Evolutionary conservation across 768 basidiomycete genomes (phyloP).

Genomic region (Cystofilobasidium bisporidii): DNA sequence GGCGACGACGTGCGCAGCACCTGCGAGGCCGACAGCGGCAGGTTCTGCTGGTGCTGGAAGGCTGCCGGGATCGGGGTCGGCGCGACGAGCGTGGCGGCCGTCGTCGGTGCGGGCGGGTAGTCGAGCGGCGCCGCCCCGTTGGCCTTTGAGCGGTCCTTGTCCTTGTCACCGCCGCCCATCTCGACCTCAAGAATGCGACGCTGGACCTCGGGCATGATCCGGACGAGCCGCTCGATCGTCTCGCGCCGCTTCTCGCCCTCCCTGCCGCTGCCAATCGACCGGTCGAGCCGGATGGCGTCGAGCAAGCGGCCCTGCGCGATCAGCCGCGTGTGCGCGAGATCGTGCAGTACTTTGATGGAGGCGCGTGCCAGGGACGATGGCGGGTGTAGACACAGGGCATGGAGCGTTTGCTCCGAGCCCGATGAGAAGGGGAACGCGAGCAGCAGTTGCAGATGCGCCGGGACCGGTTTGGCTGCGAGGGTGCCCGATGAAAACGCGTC

Average conservation of each 20-base stretch:
- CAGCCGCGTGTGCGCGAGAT: conserved; percentile 67
- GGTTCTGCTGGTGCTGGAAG: conserved; percentile 1
- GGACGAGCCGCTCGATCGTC: conserved; percentile 62
- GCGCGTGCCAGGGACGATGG: conserved; percentile 45
- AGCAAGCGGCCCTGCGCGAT: conserved; percentile 61
- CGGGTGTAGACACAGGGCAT: conserved; percentile 52
- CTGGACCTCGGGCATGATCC: conserved; percentile 55
- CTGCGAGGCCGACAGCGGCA: conserved; percentile 24
- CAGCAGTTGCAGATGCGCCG: conserved; percentile 52
- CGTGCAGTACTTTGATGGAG: conserved; percentile 54
- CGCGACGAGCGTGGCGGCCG: background rate
- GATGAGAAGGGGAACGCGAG: conserved; percentile 56
- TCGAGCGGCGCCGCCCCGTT: background rate
- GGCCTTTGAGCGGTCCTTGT: background rate
- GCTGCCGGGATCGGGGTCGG: background rate
- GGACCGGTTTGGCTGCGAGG: conserved; percentile 51
- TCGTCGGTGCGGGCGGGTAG: conserved; percentile 4
- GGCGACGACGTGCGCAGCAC: conserved; percentile 21
- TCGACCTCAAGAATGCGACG: conserved; percentile 55
- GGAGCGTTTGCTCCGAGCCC: conserved; percentile 55
- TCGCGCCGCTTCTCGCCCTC: conserved; percentile 48
- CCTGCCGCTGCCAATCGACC: conserved; percentile 42
- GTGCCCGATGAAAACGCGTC: conserved; percentile 48
- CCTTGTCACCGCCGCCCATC: conserved; percentile 40
- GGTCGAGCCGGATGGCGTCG: conserved; percentile 67